Conservation (phyloP, 2,329 filamentous ascomycete species). For the Alternaria sp. region DNA sequence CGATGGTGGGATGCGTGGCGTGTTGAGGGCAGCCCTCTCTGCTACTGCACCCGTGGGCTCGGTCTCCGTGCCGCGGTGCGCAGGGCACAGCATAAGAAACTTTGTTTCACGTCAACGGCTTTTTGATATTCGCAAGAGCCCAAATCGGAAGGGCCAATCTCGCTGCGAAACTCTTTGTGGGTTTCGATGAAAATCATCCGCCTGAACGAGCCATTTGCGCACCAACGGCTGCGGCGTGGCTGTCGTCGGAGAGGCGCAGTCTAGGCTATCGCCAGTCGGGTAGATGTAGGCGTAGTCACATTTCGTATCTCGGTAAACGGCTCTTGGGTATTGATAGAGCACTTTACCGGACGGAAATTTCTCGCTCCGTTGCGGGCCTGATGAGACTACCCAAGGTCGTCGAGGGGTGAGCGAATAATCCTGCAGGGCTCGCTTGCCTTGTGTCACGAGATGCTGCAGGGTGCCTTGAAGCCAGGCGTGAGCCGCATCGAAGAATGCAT, state of each 20-base stretch:
- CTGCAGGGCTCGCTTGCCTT: slow-evolving; percentile 24
- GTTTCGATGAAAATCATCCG: slow-evolving; percentile 28
- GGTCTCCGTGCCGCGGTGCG: slow-evolving; percentile 13
- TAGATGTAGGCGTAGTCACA: slow-evolving; percentile 20
- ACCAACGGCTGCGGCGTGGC: slow-evolving; percentile 28
- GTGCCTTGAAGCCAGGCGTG: slow-evolving; percentile 12
- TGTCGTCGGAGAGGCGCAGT: slow-evolving; percentile 21
- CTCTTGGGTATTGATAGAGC: slow-evolving; percentile 15
- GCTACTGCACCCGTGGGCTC: not conserved
- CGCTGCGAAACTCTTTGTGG: slow-evolving; percentile 18
- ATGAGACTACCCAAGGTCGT: slow-evolving; percentile 4
- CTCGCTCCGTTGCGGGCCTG: slow-evolving; percentile 32
- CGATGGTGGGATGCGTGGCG: not conserved
- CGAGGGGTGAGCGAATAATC: slow-evolving; percentile 13
- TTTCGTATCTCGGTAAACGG: slow-evolving; percentile 22
- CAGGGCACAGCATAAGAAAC: slow-evolving; percentile 15
- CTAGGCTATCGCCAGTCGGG: slow-evolving; percentile 16
- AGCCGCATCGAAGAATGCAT: slow-evolving; percentile 17
- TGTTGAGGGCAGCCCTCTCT: slow-evolving; percentile 1
- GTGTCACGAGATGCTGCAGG: slow-evolving; percentile 22
- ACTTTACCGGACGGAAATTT: slow-evolving; percentile 38
- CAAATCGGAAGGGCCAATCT: slow-evolving; percentile 22
- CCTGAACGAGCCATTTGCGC: slow-evolving; percentile 19
- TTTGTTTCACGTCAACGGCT: slow-evolving; percentile 25
- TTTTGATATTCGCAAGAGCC: slow-evolving; percentile 29